phyloP scores from a whole-genome alignment of 2,329 filamentous ascomycete genomes.

The Ophiostoma populinum region DNA sequence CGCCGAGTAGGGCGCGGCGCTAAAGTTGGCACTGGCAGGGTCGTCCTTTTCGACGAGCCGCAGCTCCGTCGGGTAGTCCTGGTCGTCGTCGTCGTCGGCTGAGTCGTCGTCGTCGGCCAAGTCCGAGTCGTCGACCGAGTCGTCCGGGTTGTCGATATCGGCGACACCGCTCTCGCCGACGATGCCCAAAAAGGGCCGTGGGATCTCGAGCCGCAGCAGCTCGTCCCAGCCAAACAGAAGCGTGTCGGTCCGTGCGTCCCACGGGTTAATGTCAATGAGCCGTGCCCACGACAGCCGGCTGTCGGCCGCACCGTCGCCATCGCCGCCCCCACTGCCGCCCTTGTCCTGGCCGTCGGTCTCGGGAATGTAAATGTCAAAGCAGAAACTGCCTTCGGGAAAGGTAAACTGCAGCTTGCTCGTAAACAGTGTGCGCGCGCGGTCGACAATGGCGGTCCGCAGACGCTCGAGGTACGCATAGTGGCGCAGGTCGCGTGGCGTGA shows the following conservation, averaged over 20 bases:
- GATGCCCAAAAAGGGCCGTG: slow-evolving; percentile 35
- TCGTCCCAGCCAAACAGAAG: slow-evolving; percentile 83
- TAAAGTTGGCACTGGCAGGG: slow-evolving; percentile 69
- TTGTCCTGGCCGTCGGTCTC: slow-evolving; percentile 27
- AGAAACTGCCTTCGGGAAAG: slow-evolving; percentile 71
- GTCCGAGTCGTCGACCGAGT: slow-evolving; percentile 18
- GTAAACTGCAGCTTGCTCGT: slow-evolving; percentile 52
- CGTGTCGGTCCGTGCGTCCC: slow-evolving; percentile 77
- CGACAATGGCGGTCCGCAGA: slow-evolving; percentile 47
- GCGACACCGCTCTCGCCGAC: slow-evolving; percentile 14
- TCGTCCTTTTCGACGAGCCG: slow-evolving; percentile 70
- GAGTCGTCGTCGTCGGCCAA: slow-evolving; percentile 8
- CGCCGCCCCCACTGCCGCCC: slow-evolving; percentile 16
- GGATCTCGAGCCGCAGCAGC: slow-evolving; percentile 54
- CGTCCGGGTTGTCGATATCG: slow-evolving; percentile 10
- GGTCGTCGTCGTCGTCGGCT: slow-evolving; percentile 29
- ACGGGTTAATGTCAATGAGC: slow-evolving; percentile 89
- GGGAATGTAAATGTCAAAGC: slow-evolving; percentile 86
- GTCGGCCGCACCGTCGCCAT: slow-evolving; percentile 20
- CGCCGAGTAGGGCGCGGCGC: slow-evolving; percentile 74
- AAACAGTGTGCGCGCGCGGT: slow-evolving; percentile 63
- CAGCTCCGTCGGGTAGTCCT: slow-evolving; percentile 56
- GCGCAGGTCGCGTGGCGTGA: slow-evolving; percentile 80
- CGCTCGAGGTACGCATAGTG: slow-evolving; percentile 64
- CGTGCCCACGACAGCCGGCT: slow-evolving; percentile 54